phyloP scores from a whole-genome alignment of 345 rosid genomes.

The Clarkia xantiana region DNA sequence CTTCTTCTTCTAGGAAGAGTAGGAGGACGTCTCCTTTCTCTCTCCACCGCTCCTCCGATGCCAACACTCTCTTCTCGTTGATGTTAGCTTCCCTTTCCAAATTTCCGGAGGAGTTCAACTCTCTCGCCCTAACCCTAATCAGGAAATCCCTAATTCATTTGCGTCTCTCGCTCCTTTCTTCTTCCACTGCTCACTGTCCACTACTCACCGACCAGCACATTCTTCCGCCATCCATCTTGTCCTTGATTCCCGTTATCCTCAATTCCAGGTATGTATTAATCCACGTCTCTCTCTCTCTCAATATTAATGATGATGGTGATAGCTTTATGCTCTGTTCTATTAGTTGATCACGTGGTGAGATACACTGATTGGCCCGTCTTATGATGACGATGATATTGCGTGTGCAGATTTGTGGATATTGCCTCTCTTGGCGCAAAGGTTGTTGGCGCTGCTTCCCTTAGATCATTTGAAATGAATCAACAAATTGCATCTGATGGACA shows the following conservation, averaged over 20 bases:
- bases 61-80: constrained; percentile 15
- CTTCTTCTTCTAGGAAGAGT: neutral
- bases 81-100: constrained; percentile 20
- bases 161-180: constrained; percentile 13
- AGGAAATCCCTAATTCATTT: constrained; percentile 20
- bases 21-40: neutral
- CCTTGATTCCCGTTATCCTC: constrained; percentile 32
- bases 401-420: constrained; percentile 13
- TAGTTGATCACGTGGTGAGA: neutral
- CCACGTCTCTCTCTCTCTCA: neutral
- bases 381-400: neutral
- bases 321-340: neutral
- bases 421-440: constrained; percentile 23
- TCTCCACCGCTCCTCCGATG: neutral
- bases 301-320: neutral
- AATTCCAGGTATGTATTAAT: constrained; percentile 16
- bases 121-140: constrained; percentile 4
- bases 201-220: neutral
- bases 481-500: constrained; percentile 23
- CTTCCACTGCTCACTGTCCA: neutral
- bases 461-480: constrained; percentile 25
- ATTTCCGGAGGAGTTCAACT: neutral
- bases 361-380: neutral
- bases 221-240: constrained; percentile 18
- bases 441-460: constrained; percentile 28